A percentile compares a stretch with the other conserved stretches of the same genome.
phyloP scores from a whole-genome alignment of 257 asterid genomes.

The Ilex aquifolium region DNA sequence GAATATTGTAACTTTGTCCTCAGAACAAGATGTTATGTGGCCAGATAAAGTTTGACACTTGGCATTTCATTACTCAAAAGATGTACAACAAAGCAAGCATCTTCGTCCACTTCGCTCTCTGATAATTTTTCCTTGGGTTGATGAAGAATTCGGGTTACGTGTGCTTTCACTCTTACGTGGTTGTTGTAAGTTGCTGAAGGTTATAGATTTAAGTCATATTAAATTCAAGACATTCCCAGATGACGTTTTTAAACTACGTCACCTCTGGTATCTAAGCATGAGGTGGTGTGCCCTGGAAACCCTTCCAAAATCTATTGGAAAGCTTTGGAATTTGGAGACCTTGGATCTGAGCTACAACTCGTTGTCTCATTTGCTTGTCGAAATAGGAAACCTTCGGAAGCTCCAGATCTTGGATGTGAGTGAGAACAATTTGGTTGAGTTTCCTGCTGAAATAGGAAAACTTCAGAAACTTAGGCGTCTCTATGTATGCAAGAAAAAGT shows the following conservation, averaged over 20 bases:
- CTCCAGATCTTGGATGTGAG: too few species aligned
- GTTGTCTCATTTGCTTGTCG: constrained; percentile 7
- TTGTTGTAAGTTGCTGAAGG: constrained; percentile 9
- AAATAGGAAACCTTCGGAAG: too few species aligned
- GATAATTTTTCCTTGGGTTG: neutral
- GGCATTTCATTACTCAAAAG: neutral
- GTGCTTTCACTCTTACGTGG: neutral
- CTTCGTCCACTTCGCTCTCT: neutral
- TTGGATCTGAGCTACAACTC: constrained; percentile 7
- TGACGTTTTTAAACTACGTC: constrained; percentile 8
- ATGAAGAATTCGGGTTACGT: neutral
- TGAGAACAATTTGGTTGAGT: too few species aligned
- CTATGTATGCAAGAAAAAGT: too few species aligned
- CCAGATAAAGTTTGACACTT: constrained; percentile 3
- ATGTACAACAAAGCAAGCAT: neutral
- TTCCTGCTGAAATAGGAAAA: neutral
- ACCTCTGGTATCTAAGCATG: constrained; percentile 8
- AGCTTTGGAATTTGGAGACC: constrained; percentile 3
- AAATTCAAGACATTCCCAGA: constrained; percentile 12
- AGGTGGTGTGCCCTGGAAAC: neutral
- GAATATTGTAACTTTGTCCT: neutral
- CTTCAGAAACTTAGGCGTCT: too few species aligned
- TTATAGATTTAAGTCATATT: constrained; percentile 6
- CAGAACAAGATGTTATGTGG: too few species aligned
- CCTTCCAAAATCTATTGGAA: constrained; percentile 11